phyloP scores from a whole-genome alignment of 108 stramenopile species.

The Nannochloropsis salina region DNA sequence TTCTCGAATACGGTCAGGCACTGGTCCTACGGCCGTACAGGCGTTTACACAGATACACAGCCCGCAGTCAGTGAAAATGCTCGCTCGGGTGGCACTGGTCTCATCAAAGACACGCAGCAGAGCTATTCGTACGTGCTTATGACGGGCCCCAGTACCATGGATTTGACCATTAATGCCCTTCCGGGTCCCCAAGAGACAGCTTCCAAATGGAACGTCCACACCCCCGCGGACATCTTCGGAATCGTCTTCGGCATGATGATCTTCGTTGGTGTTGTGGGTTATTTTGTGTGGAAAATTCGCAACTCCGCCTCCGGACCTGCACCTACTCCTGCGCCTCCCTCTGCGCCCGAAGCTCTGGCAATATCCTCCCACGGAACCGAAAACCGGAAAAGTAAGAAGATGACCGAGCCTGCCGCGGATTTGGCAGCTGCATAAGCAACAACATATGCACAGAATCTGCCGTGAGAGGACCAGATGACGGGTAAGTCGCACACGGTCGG shows the following conservation, averaged over 20 bases:
- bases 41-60: not conserved
- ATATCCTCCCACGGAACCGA: not conserved
- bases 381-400: not conserved
- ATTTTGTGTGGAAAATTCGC: conserved; percentile 9
- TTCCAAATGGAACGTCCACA: conserved; percentile 9
- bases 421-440: not conserved
- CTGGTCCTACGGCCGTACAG: not conserved
- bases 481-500: no score
- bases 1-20: not conserved
- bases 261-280: not conserved
- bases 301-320: conserved; percentile 1
- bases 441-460: no score
- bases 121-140: not conserved
- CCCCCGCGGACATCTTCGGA: not conserved
- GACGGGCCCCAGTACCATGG: not conserved
- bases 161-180: conserved; percentile 2
- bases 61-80: not conserved
- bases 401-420: not conserved
- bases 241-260: conserved; percentile 14
- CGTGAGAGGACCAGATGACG: no score
- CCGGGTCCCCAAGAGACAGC: not conserved
- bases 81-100: not conserved
- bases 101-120: not conserved
- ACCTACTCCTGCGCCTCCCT: not conserved
- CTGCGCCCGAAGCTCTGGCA: not conserved